Evolutionary conservation across 805 yeast species (phyloP), one percentile per base, ranked within the genome.

Genomic region (Suhomyces tanzawaensis): DNA sequence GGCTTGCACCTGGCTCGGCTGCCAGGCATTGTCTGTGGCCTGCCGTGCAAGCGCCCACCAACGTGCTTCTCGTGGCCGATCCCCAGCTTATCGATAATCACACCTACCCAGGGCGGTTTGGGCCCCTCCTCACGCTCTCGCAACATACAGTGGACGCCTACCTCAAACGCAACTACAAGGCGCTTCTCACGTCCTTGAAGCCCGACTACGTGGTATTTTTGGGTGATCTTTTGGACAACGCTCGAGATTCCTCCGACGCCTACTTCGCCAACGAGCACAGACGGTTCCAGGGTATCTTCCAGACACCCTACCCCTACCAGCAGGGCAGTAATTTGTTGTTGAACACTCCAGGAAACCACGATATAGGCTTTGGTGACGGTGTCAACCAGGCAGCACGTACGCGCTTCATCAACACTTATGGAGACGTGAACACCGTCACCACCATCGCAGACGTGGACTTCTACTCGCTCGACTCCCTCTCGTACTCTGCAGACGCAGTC

Each of bases 71-170:
- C 7, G 59, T 69, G 15, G 72, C 74, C 3, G 74, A 69, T 37
- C 73, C 74, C 4, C 74, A 69, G 41, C 57, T 69, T 27, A 68
- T 69, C 23, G 74, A 69, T 45, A 55, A 53, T 41, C 74, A 69
- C 46, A 69, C 74, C 4, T 69, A 69, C 39, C 72, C 72, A 0
- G 69, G 67, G 3, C 55, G 74, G 18, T 58, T 57, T 45, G 42
- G 41, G 9, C 30, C 51, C 6, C 51, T 68, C 8, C 53, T 69
- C 25, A 41, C 45, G 29, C 41, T 68, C 15, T 64, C 71, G 1
- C 51, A 68, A 39, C 74, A 69, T 44, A 69, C 73, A 3, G 72
- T 60, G 12, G 74, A 69, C 39, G 45, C 49, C 11, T 67, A 67
- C 42, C 33, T 69, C 29, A 56, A 62, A 41, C 60, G 62, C 33